Percentiles rank a stretch among this genome's conserved stretches.
These are phyloP conservation scores for Erodium texanum DNA, from an alignment of 441 rosid genomes.

Conservation along the genomic window DNA sequence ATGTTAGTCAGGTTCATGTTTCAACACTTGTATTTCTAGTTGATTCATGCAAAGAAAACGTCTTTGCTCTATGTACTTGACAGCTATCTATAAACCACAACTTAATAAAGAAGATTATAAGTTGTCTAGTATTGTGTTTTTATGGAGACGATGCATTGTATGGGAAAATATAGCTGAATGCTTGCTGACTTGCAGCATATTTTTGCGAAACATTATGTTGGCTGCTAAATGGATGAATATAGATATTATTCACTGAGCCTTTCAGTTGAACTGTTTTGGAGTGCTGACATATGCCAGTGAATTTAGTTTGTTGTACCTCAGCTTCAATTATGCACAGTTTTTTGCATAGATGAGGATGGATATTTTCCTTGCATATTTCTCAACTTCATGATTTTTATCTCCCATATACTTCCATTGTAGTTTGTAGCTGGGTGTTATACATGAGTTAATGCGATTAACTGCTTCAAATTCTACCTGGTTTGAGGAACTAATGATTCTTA, in stretches of 20 bases:
- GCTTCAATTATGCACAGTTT: not conserved
- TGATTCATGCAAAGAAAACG: not conserved
- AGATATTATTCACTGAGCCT: not conserved
- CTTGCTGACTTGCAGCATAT: not conserved
- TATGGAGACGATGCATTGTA: no score
- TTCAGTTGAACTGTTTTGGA: not conserved
- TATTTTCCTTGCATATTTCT: not conserved
- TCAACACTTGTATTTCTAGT: not conserved
- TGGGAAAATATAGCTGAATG: not conserved
- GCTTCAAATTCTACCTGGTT: conserved; percentile 1
- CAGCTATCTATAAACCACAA: no score
- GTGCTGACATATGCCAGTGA: not conserved
- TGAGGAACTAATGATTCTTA: conserved; percentile 11
- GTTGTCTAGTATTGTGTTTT: no score
- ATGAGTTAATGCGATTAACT: not conserved
- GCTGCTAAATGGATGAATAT: not conserved
- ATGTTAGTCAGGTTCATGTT: not conserved
- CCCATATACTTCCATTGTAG: no score
- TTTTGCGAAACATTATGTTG: not conserved
- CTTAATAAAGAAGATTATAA: no score
- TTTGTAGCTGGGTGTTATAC: not conserved
- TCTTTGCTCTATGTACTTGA: no score
- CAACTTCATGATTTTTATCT: not conserved
- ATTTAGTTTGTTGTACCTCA: not conserved
- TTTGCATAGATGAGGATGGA: not conserved